Evolutionary conservation across 192 early-diverging fungal species (phyloP).

Genomic region (Mortierella hygrophila): DNA sequence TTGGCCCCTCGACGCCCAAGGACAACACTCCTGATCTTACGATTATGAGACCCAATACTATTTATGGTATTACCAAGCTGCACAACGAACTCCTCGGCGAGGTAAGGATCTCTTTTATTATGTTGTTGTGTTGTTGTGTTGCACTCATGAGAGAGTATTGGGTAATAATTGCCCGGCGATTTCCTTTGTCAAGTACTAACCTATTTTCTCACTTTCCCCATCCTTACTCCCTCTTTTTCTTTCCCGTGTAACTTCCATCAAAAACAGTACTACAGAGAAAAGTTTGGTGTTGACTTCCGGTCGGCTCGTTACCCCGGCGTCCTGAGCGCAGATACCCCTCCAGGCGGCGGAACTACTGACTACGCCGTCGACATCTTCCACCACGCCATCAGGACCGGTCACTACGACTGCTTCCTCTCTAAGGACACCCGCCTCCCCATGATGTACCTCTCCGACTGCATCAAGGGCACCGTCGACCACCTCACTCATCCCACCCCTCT

Average conservation of each 20-base stretch:
- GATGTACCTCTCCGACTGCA: constrained; percentile 77
- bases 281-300: constrained; percentile 75
- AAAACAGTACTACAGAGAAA: constrained; percentile 68
- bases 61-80: constrained; percentile 78
- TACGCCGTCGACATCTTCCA: constrained; percentile 81
- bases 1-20: constrained; percentile 75
- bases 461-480: constrained; percentile 73
- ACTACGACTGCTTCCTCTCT: constrained; percentile 72
- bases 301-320: constrained; percentile 76
- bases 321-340: constrained; percentile 74
- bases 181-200: background rate
- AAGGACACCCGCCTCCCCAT: constrained; percentile 71
- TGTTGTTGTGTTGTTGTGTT: background rate
- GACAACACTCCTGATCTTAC: constrained; percentile 72
- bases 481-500: constrained; percentile 64
- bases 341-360: constrained; percentile 77
- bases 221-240: background rate
- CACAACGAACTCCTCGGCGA: constrained; percentile 77
- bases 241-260: background rate
- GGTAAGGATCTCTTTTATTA: constrained; percentile 11
- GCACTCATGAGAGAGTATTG: background rate
- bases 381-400: constrained; percentile 65
- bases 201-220: background rate
- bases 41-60: constrained; percentile 76
- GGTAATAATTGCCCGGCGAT: background rate